Conservation (phyloP, 768 basidiomycete genomes). For the Termitomyces sp. region DNA sequence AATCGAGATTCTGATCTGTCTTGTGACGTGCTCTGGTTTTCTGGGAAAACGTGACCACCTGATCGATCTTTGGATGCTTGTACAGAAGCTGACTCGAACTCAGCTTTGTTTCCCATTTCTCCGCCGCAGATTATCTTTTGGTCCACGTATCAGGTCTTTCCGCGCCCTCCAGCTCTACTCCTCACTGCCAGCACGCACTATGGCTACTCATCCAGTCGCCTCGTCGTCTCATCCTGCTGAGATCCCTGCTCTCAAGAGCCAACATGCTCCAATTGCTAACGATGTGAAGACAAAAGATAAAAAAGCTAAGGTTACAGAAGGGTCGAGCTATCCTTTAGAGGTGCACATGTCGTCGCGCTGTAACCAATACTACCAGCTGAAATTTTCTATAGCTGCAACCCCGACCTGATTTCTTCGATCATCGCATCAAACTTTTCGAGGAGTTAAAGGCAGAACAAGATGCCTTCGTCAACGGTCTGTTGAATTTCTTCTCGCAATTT, state of each 20-base stretch:
- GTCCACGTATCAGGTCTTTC: conserved; percentile 24
- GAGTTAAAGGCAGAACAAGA: conserved; percentile 82
- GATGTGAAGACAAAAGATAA: conserved; percentile 26
- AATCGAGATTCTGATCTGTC: neutral
- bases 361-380: neutral
- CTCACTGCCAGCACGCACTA: conserved; percentile 21
- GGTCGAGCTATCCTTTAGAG: conserved; percentile 59
- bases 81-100: conserved; percentile 28
- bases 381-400: conserved; percentile 62
- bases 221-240: conserved; percentile 53
- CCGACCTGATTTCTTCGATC: conserved; percentile 81
- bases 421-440: conserved; percentile 88
- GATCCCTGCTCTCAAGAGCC: conserved; percentile 42
- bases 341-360: conserved; percentile 31
- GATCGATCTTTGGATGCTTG: conserved; percentile 38
- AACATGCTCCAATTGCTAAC: conserved; percentile 26
- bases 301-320: conserved; percentile 38
- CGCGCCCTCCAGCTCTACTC: conserved; percentile 8
- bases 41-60: conserved; percentile 29
- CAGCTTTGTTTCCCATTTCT: conserved; percentile 27
- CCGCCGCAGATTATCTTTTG: conserved; percentile 27
- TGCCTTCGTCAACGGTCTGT: conserved; percentile 69
- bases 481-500: neutral
- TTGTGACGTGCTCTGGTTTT: conserved; percentile 7
- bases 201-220: conserved; percentile 47